Conservation (phyloP, 352 stramenopile genomes). For the Phytophthora fragariaefolia region DNA sequence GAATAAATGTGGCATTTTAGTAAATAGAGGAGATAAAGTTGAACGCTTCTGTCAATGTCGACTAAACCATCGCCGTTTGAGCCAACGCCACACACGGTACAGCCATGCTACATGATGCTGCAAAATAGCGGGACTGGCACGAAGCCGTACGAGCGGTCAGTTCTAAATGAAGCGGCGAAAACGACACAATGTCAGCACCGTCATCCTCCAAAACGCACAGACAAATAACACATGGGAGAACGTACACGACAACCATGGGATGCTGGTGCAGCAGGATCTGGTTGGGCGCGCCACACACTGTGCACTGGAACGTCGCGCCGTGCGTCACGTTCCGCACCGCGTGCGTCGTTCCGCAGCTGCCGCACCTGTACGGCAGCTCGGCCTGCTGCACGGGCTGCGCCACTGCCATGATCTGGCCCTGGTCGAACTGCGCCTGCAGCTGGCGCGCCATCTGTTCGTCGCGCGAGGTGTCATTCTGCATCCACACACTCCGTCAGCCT, state of each 20-base stretch:
- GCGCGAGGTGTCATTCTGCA: slow-evolving; percentile 41
- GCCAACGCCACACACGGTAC: background rate
- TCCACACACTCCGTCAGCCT: background rate
- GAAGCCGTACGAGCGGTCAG: slow-evolving; percentile 43
- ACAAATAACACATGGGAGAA: background rate
- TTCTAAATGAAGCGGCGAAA: slow-evolving; percentile 15
- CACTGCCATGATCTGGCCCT: slow-evolving; percentile 39
- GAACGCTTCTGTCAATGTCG: too few species aligned
- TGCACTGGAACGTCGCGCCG: slow-evolving; percentile 66
- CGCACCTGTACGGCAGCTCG: slow-evolving; percentile 69
- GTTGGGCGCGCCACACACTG: slow-evolving; percentile 59
- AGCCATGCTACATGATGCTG: slow-evolving; percentile 55
- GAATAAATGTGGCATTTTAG: background rate
- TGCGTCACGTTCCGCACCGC: slow-evolving; percentile 66
- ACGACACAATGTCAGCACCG: background rate
- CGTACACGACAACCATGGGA: slow-evolving; percentile 60
- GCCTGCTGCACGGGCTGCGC: slow-evolving; percentile 45
- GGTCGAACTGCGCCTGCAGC: slow-evolving; percentile 64
- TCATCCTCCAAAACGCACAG: background rate
- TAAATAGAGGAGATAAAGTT: slow-evolving; percentile 15
- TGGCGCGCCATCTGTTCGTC: slow-evolving; percentile 64
- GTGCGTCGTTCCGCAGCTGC: slow-evolving; percentile 64
- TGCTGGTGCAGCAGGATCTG: slow-evolving; percentile 60
- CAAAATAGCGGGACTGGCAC: slow-evolving; percentile 76
- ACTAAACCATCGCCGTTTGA: too few species aligned